phyloP scores from a whole-genome alignment of 306 rosid species.

The Corylus avellana region DNA sequence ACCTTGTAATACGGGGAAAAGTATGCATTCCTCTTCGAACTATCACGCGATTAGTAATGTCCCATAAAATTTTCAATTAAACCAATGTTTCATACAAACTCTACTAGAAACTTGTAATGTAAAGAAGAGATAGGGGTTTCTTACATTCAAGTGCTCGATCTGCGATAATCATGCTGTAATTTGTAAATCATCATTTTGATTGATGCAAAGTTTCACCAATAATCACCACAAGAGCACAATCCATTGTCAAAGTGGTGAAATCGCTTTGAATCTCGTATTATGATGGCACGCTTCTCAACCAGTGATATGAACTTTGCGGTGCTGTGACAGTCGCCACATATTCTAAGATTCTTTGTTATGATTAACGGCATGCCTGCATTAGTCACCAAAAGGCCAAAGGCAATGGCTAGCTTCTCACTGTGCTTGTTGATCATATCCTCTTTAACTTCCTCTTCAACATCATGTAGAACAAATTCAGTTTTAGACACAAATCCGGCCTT shows the following conservation, averaged over 20 bases:
- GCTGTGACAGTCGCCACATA: slow-evolving; percentile 71
- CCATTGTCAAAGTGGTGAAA: slow-evolving; percentile 72
- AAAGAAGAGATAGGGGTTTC: background rate
- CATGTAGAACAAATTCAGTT: slow-evolving; percentile 63
- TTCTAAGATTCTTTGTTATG: slow-evolving; percentile 69
- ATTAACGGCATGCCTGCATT: slow-evolving; percentile 40
- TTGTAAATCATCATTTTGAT: background rate
- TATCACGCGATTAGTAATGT: too few relatives aligned
- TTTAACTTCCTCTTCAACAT: slow-evolving; percentile 68
- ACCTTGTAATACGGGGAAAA: too few relatives aligned
- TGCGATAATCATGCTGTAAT: background rate
- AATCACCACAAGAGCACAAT: slow-evolving; percentile 69
- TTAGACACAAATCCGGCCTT: slow-evolving; percentile 60
- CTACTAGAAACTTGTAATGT: too few relatives aligned
- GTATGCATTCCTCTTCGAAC: too few relatives aligned
- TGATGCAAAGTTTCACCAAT: slow-evolving; percentile 46
- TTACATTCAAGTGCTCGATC: background rate
- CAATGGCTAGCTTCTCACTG: slow-evolving; percentile 83
- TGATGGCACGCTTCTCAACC: slow-evolving; percentile 54
- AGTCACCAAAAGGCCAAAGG: slow-evolving; percentile 69
- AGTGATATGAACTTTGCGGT: slow-evolving; percentile 58
- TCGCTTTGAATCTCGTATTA: slow-evolving; percentile 74
- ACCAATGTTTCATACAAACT: too few relatives aligned
- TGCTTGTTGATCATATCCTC: slow-evolving; percentile 66
- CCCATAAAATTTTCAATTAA: too few relatives aligned